A percentile compares a stretch with the other conserved stretches of the same genome.
Conservation (phyloP, 148 eudicot genomes). For the Cornus florida region DNA sequence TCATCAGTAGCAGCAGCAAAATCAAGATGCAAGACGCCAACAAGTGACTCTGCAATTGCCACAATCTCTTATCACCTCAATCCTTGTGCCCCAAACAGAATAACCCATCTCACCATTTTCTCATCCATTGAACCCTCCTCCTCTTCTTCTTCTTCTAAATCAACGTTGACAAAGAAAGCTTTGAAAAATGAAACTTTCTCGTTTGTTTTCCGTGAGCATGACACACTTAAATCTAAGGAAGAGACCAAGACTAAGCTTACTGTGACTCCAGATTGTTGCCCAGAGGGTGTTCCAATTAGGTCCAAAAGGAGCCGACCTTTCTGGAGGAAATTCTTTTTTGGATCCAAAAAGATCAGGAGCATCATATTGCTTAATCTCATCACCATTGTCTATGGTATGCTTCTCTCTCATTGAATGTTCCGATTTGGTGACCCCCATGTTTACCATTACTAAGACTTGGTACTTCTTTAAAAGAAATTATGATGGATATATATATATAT, state of each 20-base stretch:
- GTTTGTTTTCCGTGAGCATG: not conserved
- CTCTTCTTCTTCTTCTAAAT: not conserved
- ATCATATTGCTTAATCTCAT: constrained; percentile 56
- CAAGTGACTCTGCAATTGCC: too few species aligned
- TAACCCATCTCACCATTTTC: constrained; percentile 12
- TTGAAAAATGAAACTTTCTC: not conserved
- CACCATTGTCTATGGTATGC: constrained; percentile 52
- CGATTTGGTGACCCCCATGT: too few species aligned
- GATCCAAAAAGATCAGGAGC: constrained; percentile 49
- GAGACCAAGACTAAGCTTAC: not conserved
- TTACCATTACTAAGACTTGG: too few species aligned
- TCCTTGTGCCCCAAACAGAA: not conserved
- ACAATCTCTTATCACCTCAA: constrained; percentile 1
- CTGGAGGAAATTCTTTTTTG: constrained; percentile 45
- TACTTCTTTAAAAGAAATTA: too few species aligned
- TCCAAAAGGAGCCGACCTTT: constrained; percentile 19
- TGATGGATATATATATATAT: not conserved
- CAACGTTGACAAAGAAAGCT: not conserved
- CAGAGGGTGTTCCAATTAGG: not conserved
- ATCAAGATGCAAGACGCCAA: not conserved
- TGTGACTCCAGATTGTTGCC: not conserved
- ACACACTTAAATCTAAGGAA: not conserved
- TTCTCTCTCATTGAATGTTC: not conserved
- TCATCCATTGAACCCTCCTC: not conserved
- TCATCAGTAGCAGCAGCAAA: not conserved